Conservation (phyloP, 2,329 filamentous ascomycete species). For the Akanthomyces lecanii region DNA sequence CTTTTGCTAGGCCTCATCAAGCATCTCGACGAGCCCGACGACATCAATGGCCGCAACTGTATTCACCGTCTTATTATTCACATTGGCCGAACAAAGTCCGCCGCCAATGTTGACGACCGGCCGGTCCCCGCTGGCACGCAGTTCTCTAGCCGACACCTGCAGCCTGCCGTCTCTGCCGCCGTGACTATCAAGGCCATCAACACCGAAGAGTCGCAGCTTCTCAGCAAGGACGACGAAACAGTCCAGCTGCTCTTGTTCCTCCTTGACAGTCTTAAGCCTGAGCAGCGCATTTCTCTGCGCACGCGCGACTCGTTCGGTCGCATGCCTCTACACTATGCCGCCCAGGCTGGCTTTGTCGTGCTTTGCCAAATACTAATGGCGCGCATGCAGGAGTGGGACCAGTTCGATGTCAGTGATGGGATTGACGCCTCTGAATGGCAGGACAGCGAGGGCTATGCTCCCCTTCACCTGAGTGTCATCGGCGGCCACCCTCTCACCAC, state of each 20-base stretch:
- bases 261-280: slow-evolving; percentile 62
- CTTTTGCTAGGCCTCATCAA: slow-evolving; percentile 65
- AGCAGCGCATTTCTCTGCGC: slow-evolving; percentile 64
- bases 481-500: slow-evolving; percentile 87
- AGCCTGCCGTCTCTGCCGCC: slow-evolving; percentile 67
- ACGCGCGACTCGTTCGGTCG: slow-evolving; percentile 75
- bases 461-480: slow-evolving; percentile 86
- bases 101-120: slow-evolving; percentile 45
- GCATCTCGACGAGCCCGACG: slow-evolving; percentile 77
- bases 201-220: slow-evolving; percentile 62
- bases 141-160: slow-evolving; percentile 69
- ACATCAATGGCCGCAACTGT: slow-evolving; percentile 91
- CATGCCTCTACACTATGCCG: slow-evolving; percentile 85
- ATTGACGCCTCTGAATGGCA: slow-evolving; percentile 90
- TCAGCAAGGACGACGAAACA: slow-evolving; percentile 67
- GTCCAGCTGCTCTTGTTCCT: slow-evolving; percentile 62
- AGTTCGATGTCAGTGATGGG: slow-evolving; percentile 78
- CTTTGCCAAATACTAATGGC: slow-evolving; percentile 84
- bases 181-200: slow-evolving; percentile 57
- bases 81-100: slow-evolving; percentile 70
- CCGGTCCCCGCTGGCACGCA: slow-evolving; percentile 46
- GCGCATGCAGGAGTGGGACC: slow-evolving; percentile 82
- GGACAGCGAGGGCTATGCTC: slow-evolving; percentile 85
- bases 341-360: slow-evolving; percentile 90
- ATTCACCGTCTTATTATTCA: slow-evolving; percentile 90